Evolutionary conservation across 2,329 filamentous ascomycete genomes (phyloP).

Genomic region (Ophiostoma angusticollis): DNA sequence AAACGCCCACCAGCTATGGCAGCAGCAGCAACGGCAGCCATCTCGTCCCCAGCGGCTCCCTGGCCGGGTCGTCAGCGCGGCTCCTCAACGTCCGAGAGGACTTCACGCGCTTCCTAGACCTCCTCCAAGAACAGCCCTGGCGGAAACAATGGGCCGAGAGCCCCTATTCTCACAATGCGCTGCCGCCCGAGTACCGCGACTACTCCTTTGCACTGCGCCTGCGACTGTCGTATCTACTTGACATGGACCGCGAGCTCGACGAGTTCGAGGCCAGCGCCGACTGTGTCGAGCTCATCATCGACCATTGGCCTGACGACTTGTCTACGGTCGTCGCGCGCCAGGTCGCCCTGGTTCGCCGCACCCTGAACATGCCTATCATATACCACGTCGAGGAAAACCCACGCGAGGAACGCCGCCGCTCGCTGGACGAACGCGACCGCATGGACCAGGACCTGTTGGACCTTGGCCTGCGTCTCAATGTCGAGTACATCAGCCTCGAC

Average conservation of each 20-base stretch:
- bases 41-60: conserved; percentile 8
- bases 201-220: conserved; percentile 51
- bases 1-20: no score
- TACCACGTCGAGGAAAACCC: conserved; percentile 41
- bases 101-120: conserved; percentile 45
- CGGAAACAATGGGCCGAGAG: conserved; percentile 42
- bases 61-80: conserved; percentile 36
- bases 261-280: conserved; percentile 46
- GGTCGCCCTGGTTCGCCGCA: conserved; percentile 43
- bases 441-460: conserved; percentile 45
- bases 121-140: conserved; percentile 40
- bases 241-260: conserved; percentile 35
- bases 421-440: conserved; percentile 25
- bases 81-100: conserved; percentile 48
- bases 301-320: conserved; percentile 40
- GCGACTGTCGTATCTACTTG: conserved; percentile 44
- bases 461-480: conserved; percentile 51
- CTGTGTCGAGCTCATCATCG: conserved; percentile 47
- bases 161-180: conserved; percentile 46
- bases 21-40: not conserved
- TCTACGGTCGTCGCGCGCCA: conserved; percentile 38
- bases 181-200: conserved; percentile 43
- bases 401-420: conserved; percentile 27
- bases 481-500: conserved; percentile 53
- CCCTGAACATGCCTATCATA: conserved; percentile 42